These are phyloP conservation scores for Terana coerulea DNA, from an alignment of 768 basidiomycete species.

Conservation along the genomic window DNA sequence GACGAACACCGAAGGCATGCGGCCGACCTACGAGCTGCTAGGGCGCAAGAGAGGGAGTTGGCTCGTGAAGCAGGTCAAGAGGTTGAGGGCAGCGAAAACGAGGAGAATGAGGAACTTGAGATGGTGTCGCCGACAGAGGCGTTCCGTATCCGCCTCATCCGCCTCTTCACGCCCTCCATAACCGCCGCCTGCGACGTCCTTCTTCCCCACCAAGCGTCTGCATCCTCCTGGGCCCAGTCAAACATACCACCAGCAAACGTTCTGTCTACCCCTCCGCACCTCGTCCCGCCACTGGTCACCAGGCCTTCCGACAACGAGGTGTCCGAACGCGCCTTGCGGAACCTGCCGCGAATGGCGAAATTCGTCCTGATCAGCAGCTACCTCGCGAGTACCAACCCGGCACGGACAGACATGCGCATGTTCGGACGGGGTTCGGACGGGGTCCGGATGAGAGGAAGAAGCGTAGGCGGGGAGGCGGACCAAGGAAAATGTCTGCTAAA, in stretches of 20 bases:
- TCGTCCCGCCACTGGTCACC: constrained; percentile 16
- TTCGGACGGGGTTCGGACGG: constrained; percentile 75
- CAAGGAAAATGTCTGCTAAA: constrained; percentile 20
- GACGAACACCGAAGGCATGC: constrained; percentile 29
- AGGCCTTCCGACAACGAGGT: background rate
- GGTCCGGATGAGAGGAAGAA: constrained; percentile 33
- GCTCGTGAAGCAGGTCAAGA: constrained; percentile 15
- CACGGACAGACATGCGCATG: constrained; percentile 76
- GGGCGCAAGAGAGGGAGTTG: constrained; percentile 14
- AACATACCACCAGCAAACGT: constrained; percentile 46
- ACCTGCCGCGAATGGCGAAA: constrained; percentile 64
- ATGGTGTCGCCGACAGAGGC: constrained; percentile 47
- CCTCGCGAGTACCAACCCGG: constrained; percentile 81
- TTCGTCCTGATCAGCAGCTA: constrained; percentile 76
- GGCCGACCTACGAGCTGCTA: constrained; percentile 10
- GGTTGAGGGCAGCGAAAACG: constrained; percentile 20
- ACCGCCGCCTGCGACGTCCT: constrained; percentile 60
- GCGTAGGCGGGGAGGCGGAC: constrained; percentile 41
- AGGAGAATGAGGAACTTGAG: constrained; percentile 15
- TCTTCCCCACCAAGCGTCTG: constrained; percentile 65
- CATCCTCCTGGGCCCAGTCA: constrained; percentile 53
- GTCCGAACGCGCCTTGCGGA: constrained; percentile 21
- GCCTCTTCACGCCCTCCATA: constrained; percentile 60
- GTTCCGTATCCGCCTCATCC: constrained; percentile 60
- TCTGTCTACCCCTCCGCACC: constrained; percentile 26